Base-by-base conservation (phyloP, 176 grass and related monocot species). In the Juncus effusus region DNA sequence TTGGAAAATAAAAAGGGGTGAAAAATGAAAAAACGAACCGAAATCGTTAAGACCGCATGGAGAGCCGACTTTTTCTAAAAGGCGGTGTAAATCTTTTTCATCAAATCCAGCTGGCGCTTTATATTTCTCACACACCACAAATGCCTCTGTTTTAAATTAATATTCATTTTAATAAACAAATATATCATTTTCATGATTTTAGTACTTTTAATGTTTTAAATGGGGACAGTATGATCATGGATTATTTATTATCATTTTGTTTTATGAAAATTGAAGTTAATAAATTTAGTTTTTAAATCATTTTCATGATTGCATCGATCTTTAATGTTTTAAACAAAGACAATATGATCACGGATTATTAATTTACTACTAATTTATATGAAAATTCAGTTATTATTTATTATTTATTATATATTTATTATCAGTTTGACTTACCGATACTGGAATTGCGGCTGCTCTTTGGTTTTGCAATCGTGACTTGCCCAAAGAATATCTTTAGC, bases 391-490 rank as follows among this genome's bases (percentile, higher is more conserved):
- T n/a, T n/a, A n/a, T n/a, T n/a, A n/a, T n/a, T n/a, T n/a, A n/a
- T n/a, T n/a, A n/a, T n/a, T n/a, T n/a, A n/a, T n/a, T n/a, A n/a
- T n/a, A n/a, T n/a, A n/a, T n/a, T n/a, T n/a, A 63, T 10, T 3
- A 38, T 63, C 36, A 3, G 14, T 16, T 63, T 42, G 4, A 55
- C 79, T 75, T 64, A 96, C 85, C 93, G 10, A 96, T 96, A 51
- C 87, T 96, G 62, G 87, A 91, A 79, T 96, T 96, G 16, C 87
- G 70, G 80, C 92, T 96, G 56, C 85, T 86, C 61, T 96, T 96
- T 12, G 92, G 87, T 63, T 91, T 88, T 8, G 87, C 84, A 88
- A 96, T 91, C 44, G 87, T 91, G 77, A 96, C 92, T 83, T 91
- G 85, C 68, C 80, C 78, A 76, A 91, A 96, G 71, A 96, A 96